A percentile compares a stretch with the other conserved stretches of the same genome.
phyloP scores from a whole-genome alignment of 169 alveolate genomes.

The Plasmodium coatneyi region DNA sequence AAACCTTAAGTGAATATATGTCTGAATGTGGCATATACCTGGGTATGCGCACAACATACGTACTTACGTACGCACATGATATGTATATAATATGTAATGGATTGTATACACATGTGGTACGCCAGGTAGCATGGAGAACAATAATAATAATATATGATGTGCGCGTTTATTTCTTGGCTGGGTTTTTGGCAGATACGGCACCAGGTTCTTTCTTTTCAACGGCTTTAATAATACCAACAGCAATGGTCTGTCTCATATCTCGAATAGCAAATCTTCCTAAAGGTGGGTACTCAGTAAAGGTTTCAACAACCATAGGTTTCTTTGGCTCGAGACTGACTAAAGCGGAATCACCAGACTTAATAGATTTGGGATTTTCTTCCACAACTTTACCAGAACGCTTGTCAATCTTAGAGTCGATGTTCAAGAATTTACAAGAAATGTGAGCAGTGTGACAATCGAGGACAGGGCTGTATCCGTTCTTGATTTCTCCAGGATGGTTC shows the following conservation, averaged over 20 bases:
- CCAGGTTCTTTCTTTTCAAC: constrained; percentile 96
- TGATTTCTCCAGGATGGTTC: constrained; percentile 98
- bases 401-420: constrained; percentile 93
- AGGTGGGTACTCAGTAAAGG: constrained; percentile 97
- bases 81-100: background rate
- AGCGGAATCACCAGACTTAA: constrained; percentile 98
- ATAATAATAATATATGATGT: too few relatives aligned
- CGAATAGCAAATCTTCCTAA: constrained; percentile 99
- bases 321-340: constrained; percentile 95
- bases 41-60: background rate
- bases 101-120: background rate
- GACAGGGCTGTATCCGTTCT: constrained; percentile 98
- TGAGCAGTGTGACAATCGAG: constrained; percentile 98
- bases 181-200: constrained; percentile 85
- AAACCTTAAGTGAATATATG: background rate
- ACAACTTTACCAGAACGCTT: constrained; percentile 96
- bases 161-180: constrained; percentile 30
- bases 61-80: background rate
- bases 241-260: constrained; percentile 99
- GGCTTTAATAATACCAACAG: constrained; percentile 98
- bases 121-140: background rate
- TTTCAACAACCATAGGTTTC: constrained; percentile 97
- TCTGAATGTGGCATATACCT: background rate
- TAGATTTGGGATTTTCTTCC: constrained; percentile 96
- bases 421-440: constrained; percentile 97